Conservation (phyloP, 106 monocot genomes). For the Triglochin maritima region DNA sequence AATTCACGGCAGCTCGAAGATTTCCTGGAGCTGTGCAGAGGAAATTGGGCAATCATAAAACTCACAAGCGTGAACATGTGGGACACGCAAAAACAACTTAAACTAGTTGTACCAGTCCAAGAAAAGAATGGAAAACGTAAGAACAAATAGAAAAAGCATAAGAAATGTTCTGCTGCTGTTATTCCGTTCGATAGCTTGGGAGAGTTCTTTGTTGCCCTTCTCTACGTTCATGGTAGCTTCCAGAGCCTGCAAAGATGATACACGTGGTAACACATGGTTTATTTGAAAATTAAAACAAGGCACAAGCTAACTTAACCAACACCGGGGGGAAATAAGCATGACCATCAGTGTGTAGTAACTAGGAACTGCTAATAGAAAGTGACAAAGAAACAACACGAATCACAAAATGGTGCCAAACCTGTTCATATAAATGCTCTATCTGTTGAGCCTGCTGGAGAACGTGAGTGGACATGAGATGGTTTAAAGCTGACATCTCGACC, state of each 20-base stretch:
- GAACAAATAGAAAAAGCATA: constrained; percentile 76
- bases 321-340: neutral
- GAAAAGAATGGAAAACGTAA: constrained; percentile 83
- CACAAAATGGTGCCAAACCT: constrained; percentile 26
- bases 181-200: constrained; percentile 63
- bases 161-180: constrained; percentile 90
- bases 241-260: constrained; percentile 8
- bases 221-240: constrained; percentile 54
- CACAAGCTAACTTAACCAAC: neutral
- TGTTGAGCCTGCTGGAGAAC: constrained; percentile 91
- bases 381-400: too few species aligned
- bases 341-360: too few species aligned
- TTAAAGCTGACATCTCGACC: constrained; percentile 88
- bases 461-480: constrained; percentile 97
- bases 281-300: neutral
- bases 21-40: too few species aligned
- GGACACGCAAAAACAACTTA: neutral
- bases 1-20: too few species aligned
- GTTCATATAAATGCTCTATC: constrained; percentile 80
- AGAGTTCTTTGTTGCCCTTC: constrained; percentile 84
- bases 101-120: constrained; percentile 84
- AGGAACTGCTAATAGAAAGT: too few species aligned
- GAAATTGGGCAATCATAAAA: too few species aligned
- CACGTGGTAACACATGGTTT: neutral
- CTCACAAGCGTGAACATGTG: too few species aligned